Base-by-base conservation (phyloP, 2,329 filamentous ascomycete species). In the Paraconiothyrium sp. region DNA sequence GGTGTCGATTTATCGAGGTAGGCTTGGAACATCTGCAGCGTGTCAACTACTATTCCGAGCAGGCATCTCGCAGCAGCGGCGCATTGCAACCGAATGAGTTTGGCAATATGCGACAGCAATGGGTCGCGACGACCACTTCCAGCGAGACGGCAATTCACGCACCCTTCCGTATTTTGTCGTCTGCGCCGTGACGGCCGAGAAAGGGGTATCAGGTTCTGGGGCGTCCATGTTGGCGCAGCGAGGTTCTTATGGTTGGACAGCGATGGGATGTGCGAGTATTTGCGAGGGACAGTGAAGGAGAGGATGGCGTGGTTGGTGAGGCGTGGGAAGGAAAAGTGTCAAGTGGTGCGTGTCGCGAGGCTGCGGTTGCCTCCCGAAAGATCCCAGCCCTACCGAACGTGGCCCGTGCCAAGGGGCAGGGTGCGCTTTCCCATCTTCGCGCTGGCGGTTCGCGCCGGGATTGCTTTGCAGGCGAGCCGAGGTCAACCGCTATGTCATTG, bases 1-100 rank as follows among this genome's bases (percentile, higher is more conserved):
- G 95, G 95, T 10, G 94, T 98, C 56, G 91, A 94, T 82, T 93
- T 92, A 82, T 99, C 95, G 69, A 99, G 89, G 67, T 95, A 92
- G 59, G 92, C 86, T 89, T 99, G 95, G 79, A 97, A 98, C 84
- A 93, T 88, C 93, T 97, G 80, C 54, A 34, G 44, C 46, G 59
- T 49, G 62, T 75, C 61, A 76, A 69, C 58, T 50, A 20, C 16
- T 48, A 5, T 9, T 35, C 16, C 13, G 6, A 34, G 39, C 30
- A 35, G 5, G 37, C 16, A 8, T 41, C 14, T 30, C 32, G 60
- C 9, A 54, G 34, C 50, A 59, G 43, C 59, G 35, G 50, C 58
- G 47, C 54, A 34, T 41, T 22, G 22, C 39, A 37, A 27, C n/a
- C 32, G 7, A 24, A 13, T 27, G 14, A 34, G 16, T 20, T 10